A percentile compares a stretch with the other conserved stretches of the same genome.
phyloP scores from a whole-genome alignment of 345 rosid genomes.

The Eucalyptus virginea region DNA sequence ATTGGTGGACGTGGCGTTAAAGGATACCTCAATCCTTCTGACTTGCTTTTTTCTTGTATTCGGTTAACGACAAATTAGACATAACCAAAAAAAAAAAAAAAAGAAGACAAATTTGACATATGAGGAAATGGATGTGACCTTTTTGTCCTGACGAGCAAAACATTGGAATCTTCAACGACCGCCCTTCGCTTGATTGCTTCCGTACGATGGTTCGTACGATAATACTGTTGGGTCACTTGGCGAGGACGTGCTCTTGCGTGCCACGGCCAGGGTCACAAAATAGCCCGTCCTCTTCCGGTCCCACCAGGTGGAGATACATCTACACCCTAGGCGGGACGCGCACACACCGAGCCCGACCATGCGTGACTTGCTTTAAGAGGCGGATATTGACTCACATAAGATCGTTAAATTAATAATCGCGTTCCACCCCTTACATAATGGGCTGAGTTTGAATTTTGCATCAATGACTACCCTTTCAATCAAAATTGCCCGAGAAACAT shows the following conservation, averaged over 20 bases:
- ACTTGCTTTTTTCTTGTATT: background rate
- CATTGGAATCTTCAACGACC: background rate
- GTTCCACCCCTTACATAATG: background rate
- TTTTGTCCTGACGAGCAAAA: too few relatives aligned
- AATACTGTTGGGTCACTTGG: background rate
- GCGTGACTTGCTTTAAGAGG: too few relatives aligned
- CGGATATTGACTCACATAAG: background rate
- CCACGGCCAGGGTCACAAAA: background rate
- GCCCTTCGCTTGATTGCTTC: background rate
- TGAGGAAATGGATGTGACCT: background rate
- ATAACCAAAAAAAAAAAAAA: too few relatives aligned
- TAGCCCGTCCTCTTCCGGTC: background rate
- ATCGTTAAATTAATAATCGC: background rate
- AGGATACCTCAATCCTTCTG: background rate
- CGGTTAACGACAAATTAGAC: background rate
- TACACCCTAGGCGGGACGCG: too few relatives aligned
- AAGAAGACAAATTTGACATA: background rate
- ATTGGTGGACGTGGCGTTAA: background rate
- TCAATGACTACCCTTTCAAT: background rate
- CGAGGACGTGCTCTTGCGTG: background rate
- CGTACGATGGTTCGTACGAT: background rate
- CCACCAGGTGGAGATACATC: too few relatives aligned
- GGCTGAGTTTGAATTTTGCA: background rate
- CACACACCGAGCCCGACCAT: too few relatives aligned
- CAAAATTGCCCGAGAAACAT: background rate